Conservation (phyloP, 2,329 filamentous ascomycete genomes). For the Fusarium paranaense region DNA sequence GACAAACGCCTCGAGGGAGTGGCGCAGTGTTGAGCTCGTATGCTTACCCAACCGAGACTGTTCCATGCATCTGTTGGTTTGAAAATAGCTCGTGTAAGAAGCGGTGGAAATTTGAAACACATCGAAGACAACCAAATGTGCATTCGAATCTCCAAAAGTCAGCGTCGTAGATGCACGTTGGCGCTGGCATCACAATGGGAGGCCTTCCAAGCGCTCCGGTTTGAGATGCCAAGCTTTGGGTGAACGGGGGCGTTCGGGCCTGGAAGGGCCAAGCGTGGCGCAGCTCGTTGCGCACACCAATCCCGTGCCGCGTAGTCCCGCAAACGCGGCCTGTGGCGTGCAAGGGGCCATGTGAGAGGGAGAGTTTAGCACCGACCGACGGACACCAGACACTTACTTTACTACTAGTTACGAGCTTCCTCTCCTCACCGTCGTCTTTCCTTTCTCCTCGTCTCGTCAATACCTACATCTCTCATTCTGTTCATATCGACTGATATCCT, state of each 20-base stretch:
- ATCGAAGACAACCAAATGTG: not conserved
- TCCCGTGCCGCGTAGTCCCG: slow-evolving; percentile 42
- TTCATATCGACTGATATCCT: slow-evolving; percentile 7
- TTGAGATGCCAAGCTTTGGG: slow-evolving; percentile 19
- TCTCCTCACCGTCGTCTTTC: slow-evolving; percentile 22
- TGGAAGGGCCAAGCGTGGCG: slow-evolving; percentile 49
- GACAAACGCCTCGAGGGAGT: slow-evolving; percentile 11
- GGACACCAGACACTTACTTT: slow-evolving; percentile 20
- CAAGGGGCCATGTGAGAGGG: slow-evolving; percentile 42
- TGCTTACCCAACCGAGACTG: not conserved
- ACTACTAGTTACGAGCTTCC: slow-evolving; percentile 15
- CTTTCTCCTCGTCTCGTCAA: slow-evolving; percentile 13
- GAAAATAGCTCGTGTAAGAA: not conserved
- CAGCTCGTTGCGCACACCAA: slow-evolving; percentile 40
- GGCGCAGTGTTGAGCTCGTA: slow-evolving; percentile 30
- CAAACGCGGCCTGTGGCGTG: slow-evolving; percentile 43
- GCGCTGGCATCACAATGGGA: not conserved
- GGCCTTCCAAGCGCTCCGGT: not conserved
- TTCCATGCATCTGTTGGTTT: not conserved
- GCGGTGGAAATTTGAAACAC: not conserved
- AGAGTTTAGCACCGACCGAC: slow-evolving; percentile 35
- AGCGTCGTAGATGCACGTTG: not conserved
- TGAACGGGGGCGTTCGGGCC: slow-evolving; percentile 23
- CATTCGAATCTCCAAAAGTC: not conserved
- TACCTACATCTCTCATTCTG: slow-evolving; percentile 17